Evolutionary conservation across 768 basidiomycete species (phyloP).

Genomic region (Russula lepida): DNA sequence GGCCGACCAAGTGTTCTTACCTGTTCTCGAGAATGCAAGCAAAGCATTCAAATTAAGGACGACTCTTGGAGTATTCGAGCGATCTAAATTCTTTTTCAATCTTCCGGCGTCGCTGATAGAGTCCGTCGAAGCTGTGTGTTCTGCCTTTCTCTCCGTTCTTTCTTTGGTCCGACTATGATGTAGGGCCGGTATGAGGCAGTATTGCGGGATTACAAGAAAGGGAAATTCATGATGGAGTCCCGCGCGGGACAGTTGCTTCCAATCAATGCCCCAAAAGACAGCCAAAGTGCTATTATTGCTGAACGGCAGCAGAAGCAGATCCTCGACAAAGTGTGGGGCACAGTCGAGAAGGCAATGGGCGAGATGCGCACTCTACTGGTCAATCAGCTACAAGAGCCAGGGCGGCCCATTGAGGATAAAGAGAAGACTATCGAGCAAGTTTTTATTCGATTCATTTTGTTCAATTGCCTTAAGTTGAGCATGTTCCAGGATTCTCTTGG

Average conservation of each 20-base stretch:
- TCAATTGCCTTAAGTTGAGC: slow-evolving; percentile 2
- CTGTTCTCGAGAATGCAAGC: slow-evolving; percentile 89
- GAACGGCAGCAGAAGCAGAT: slow-evolving; percentile 85
- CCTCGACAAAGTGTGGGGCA: slow-evolving; percentile 92
- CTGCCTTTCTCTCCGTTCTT: background rate
- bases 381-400: slow-evolving; percentile 73
- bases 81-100: slow-evolving; percentile 98
- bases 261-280: slow-evolving; percentile 53
- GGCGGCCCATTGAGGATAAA: slow-evolving; percentile 81
- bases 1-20: slow-evolving; percentile 92
- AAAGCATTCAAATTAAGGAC: slow-evolving; percentile 90
- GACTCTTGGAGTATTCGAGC: slow-evolving; percentile 90
- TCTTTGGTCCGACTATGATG: background rate
- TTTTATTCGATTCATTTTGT: background rate
- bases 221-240: slow-evolving; percentile 81
- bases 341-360: slow-evolving; percentile 88
- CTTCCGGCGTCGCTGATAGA: slow-evolving; percentile 88
- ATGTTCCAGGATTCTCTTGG: slow-evolving; percentile 66
- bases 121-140: slow-evolving; percentile 74
- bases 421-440: slow-evolving; percentile 94
- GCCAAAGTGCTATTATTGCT: slow-evolving; percentile 37
- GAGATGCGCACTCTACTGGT: slow-evolving; percentile 79
- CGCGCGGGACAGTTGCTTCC: slow-evolving; percentile 82
- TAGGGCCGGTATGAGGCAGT: slow-evolving; percentile 93
- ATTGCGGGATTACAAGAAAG: slow-evolving; percentile 94